A percentile compares a stretch with the other conserved stretches of the same genome.
Evolutionary conservation across 139 green algal species (phyloP).

Genomic region (Ettlia oleoabundans): DNA sequence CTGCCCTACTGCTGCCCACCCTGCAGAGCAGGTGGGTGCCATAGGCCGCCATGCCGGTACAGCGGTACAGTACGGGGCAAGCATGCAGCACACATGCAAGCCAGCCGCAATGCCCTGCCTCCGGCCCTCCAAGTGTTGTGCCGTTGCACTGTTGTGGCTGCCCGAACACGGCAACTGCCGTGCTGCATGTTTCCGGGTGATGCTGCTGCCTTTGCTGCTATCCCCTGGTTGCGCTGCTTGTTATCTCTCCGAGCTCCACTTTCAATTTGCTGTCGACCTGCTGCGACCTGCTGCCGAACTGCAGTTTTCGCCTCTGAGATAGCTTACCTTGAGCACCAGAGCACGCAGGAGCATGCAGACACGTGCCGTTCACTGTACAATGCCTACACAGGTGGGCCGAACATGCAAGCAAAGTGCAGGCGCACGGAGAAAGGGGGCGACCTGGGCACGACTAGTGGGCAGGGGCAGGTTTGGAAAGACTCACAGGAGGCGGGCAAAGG

Average conservation of each 20-base stretch:
- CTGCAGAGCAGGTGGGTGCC: not conserved
- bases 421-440: too few relatives aligned
- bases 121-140: too few relatives aligned
- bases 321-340: not conserved
- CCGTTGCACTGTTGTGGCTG: too few relatives aligned
- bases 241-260: not conserved
- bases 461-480: too few relatives aligned
- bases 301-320: conserved; percentile 4
- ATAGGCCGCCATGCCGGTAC: not conserved
- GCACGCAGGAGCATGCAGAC: not conserved
- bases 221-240: not conserved
- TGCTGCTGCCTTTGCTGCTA: not conserved
- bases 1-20: conserved; percentile 28
- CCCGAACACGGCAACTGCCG: too few relatives aligned
- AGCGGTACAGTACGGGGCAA: not conserved
- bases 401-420: too few relatives aligned
- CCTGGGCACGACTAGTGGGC: too few relatives aligned
- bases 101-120: too few relatives aligned
- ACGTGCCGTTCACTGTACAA: not conserved
- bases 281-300: not conserved
- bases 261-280: not conserved
- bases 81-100: too few relatives aligned
- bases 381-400: too few relatives aligned
- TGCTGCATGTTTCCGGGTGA: too few relatives aligned
- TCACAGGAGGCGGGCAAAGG: too few relatives aligned